Evolutionary conservation across 192 early-diverging fungal species (phyloP).

Genomic region (Dispira simplex): DNA sequence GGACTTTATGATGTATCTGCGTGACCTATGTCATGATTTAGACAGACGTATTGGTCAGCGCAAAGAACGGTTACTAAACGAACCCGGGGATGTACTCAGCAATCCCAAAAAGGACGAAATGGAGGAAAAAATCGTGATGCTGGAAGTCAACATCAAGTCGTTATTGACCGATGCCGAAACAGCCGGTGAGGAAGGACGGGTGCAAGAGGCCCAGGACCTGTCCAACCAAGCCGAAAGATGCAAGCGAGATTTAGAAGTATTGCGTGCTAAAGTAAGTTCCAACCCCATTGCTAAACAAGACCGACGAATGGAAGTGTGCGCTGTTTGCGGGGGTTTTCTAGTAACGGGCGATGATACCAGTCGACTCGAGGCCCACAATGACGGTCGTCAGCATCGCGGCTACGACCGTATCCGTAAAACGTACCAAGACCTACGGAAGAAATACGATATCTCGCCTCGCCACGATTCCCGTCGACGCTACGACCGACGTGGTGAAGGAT

Average conservation of each 20-base stretch:
- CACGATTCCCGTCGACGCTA: not conserved
- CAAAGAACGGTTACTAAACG: constrained; percentile 44
- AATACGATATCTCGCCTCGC: constrained; percentile 4
- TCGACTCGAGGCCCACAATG: constrained; percentile 61
- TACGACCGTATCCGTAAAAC: constrained; percentile 64
- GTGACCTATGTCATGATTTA: constrained; percentile 45
- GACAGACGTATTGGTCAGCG: constrained; percentile 56
- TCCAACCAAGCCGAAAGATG: constrained; percentile 48
- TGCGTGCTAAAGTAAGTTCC: constrained; percentile 17
- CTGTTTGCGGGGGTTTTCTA: constrained; percentile 70
- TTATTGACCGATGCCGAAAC: constrained; percentile 48
- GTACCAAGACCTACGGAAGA: constrained; percentile 44
- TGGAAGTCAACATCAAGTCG: constrained; percentile 66
- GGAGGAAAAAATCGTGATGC: constrained; percentile 62
- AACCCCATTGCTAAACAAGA: constrained; percentile 55
- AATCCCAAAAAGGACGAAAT: constrained; percentile 57
- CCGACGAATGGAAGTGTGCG: constrained; percentile 63
- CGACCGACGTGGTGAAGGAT: not conserved
- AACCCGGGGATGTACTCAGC: constrained; percentile 41
- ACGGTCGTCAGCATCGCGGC: constrained; percentile 74
- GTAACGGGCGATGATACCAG: constrained; percentile 74
- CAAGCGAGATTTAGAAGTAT: constrained; percentile 38
- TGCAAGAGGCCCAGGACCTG: constrained; percentile 51
- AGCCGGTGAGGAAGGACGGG: constrained; percentile 54
- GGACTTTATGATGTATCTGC: constrained; percentile 48